A percentile compares a stretch with the other conserved stretches of the same genome.
Evolutionary conservation across 2,329 filamentous ascomycete species (phyloP).

Genomic region (Verticillium tricorpus): DNA sequence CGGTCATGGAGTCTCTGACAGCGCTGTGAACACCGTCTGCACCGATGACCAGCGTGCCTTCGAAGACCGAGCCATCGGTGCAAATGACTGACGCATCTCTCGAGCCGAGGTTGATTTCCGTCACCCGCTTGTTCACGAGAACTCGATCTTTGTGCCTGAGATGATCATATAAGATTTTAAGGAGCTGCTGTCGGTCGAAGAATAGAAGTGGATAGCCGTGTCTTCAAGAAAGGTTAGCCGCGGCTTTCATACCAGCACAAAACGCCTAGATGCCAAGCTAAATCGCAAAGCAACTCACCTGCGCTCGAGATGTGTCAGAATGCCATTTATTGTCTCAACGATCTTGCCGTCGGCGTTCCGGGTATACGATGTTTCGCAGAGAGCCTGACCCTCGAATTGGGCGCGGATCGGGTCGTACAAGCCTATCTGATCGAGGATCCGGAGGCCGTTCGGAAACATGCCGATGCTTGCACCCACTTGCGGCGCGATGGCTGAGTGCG

Average conservation of each 20-base stretch:
- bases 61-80: slow-evolving; percentile 20
- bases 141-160: slow-evolving; percentile 22
- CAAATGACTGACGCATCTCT: slow-evolving; percentile 22
- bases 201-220: slow-evolving; percentile 26
- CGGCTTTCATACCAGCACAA: neutral
- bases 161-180: slow-evolving; percentile 27
- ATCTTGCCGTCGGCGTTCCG: slow-evolving; percentile 5
- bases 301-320: neutral
- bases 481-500: slow-evolving; percentile 33
- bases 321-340: neutral
- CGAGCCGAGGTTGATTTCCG: slow-evolving; percentile 4
- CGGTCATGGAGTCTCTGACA: slow-evolving; percentile 24
- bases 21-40: slow-evolving; percentile 36
- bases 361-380: slow-evolving; percentile 3
- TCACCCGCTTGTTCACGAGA: slow-evolving; percentile 12
- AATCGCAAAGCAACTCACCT: neutral
- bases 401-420: slow-evolving; percentile 22
- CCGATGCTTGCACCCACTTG: slow-evolving; percentile 43
- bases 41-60: slow-evolving; percentile 30
- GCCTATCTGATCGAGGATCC: slow-evolving; percentile 48
- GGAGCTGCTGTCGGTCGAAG: slow-evolving; percentile 28
- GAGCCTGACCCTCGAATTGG: slow-evolving; percentile 7
- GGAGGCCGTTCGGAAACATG: slow-evolving; percentile 33
- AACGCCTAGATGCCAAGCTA: neutral
- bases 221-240: slow-evolving; percentile 3